These are phyloP conservation scores for Penicillium antarcticum DNA, from an alignment of 495 filamentous ascomycete species.

Conservation along the genomic window DNA sequence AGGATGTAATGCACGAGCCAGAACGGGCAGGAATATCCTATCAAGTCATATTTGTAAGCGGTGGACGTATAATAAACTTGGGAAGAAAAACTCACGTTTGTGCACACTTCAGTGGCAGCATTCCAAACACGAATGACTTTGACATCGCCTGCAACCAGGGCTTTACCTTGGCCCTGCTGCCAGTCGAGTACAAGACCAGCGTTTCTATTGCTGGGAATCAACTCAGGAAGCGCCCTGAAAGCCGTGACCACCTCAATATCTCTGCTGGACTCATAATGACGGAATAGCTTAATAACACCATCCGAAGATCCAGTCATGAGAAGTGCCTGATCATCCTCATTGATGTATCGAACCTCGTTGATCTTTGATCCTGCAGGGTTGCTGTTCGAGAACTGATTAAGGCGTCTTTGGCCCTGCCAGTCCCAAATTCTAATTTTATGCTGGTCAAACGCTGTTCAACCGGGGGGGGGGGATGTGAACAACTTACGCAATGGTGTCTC, in stretches of 20 bases:
- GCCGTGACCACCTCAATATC: conserved; percentile 82
- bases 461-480: neutral
- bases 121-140: conserved; percentile 96
- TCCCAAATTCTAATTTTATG: conserved; percentile 73
- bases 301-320: conserved; percentile 94
- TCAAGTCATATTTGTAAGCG: conserved; percentile 1
- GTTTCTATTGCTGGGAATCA: conserved; percentile 87
- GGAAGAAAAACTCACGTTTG: conserved; percentile 49
- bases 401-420: conserved; percentile 68
- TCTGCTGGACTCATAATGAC: conserved; percentile 70
- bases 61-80: neutral
- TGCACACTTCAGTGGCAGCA: conserved; percentile 88
- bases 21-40: conserved; percentile 92
- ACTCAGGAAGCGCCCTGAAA: conserved; percentile 88
- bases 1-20: conserved; percentile 88
- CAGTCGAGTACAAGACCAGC: conserved; percentile 96
- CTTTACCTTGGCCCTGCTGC: conserved; percentile 94
- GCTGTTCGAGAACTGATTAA: conserved; percentile 87
- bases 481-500: conserved; percentile 72
- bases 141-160: conserved; percentile 92
- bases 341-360: conserved; percentile 93
- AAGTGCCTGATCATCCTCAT: conserved; percentile 94
- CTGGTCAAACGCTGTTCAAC: conserved; percentile 21
- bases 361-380: conserved; percentile 90
- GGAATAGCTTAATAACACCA: conserved; percentile 89